Evolutionary conservation across 257 asterid genomes (phyloP), one percentile per base, ranked within the genome.

Genomic region (Anisodus tanguticus): DNA sequence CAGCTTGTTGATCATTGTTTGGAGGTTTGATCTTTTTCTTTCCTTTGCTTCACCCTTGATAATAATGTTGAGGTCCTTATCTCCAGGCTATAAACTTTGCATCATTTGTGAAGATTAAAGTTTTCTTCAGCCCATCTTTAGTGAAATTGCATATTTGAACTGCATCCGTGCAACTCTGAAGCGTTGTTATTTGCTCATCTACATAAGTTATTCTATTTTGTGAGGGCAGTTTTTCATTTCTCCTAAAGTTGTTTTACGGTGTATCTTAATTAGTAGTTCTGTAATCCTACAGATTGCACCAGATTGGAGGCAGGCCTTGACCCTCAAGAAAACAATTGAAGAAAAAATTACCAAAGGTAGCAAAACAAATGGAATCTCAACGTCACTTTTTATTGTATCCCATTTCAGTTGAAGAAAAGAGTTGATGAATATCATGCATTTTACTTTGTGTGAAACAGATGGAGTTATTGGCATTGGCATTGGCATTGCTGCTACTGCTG

Each of bases 401-500:
- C 10, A 4, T 64, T 60, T 41, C 35, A 69, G 72, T 8, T 5
- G 55, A 35, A 49, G 55, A 64, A 31, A 81, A 11, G 55, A 37
- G 22, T 84, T 26, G 67, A 39, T 47, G 17, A 71, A 54, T 53
- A 31, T 47, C 76, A 9, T 47, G 85, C 54, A 6, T 37, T 58
- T 72, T 3, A 9, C 2, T 39, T 39, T 5, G 51, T 45, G n/a
- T 49, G 35, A 63, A 67, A 84, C 70, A 95, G 98, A 95, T 86
- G 98, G 98, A 82, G 95, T 90, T 5, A 92, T 93, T 82, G 98
- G 98, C 69, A 91, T 92, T 82, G 98, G 98, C 69, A 91, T 92
- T 1, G 98, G 98, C 70, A 95, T 95, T 84, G 94, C 98, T 89
- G 94, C 98, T 77, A 91, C 96, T 84, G 97, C 96, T 83, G 93